phyloP scores from a whole-genome alignment of 768 basidiomycete species.

The Cystoderma amianthinum region DNA sequence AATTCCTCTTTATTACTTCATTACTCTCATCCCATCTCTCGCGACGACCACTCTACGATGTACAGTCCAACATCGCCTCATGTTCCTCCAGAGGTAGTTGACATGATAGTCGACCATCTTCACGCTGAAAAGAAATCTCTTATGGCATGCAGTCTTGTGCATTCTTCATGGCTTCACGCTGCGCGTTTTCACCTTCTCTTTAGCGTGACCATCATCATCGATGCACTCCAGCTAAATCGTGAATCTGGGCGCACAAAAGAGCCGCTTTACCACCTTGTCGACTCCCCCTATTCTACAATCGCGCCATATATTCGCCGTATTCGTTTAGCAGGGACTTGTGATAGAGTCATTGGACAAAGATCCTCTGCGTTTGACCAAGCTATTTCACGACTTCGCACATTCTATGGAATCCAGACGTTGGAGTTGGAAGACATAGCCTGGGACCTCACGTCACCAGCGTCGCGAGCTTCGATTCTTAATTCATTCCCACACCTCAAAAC shows the following conservation, averaged over 20 bases:
- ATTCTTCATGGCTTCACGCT: conserved; percentile 13
- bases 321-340: neutral
- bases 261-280: neutral
- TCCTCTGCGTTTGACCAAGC: neutral
- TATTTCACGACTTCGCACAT: neutral
- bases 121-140: conserved; percentile 14
- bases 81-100: conserved; percentile 20
- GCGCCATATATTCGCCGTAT: neutral
- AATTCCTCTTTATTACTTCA: too few species aligned
- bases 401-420: neutral
- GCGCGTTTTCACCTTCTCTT: conserved; percentile 16
- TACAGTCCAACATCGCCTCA: too few species aligned
- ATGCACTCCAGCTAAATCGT: neutral
- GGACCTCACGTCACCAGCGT: neutral
- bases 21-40: too few species aligned
- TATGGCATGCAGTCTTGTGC: conserved; percentile 17
- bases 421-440: neutral
- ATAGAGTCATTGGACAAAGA: neutral
- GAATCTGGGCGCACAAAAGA: neutral
- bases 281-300: neutral
- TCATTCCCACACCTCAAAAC: neutral
- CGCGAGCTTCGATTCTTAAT: neutral
- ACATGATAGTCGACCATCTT: conserved; percentile 17
- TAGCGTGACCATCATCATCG: neutral
- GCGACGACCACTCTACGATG: too few species aligned